Evolutionary conservation across 345 rosid species (phyloP), one percentile per base, ranked within the genome.

Genomic region (Cardamine occulta): DNA sequence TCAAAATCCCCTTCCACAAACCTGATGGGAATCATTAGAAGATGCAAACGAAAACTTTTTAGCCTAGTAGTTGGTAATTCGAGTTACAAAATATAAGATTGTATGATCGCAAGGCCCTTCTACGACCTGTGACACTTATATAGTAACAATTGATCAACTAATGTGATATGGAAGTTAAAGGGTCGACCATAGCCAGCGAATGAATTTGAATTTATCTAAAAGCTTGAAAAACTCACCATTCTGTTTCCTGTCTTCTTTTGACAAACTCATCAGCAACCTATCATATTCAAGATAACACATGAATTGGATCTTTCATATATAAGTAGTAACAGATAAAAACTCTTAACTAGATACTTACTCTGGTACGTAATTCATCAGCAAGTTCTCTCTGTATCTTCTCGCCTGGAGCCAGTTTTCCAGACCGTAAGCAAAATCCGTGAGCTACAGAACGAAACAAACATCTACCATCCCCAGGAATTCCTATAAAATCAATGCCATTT

Each of bases 251-350:
- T 75, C 96, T 88, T 87, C 97, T 87, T 73, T 83, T 90, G 77
- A 92, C 82, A 84, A 95, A 95, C 80, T 95, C 99, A 74, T 92
- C 93, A 4, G 93, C 97, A 78, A 92, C 97, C 99, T 95, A 87
- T 66, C 77, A 84, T 79, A 69, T 70, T 72, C 47, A 62, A 70
- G 51, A 45, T 61, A 31, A 62, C 29, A 37, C 53, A 75, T 45
- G 21, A 32, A 51, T 23, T 45, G 11, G 2, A 31, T 45, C 51
- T 45, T 45, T 45, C 19, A 45, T 6, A 45, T 15, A 45, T 14
- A 45, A 15, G 4, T 45, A 45, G 7, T 15, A 45, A 45, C 34
- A 35, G 31, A 74, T 23, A 13, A 28, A 28, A 40, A 19, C 29
- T 24, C 15, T 63, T 37, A 37, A 49, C 34, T 21, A 68, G 18